Base-by-base conservation (phyloP, 2,329 filamentous ascomycete species). In the Fusarium staphyleae region DNA sequence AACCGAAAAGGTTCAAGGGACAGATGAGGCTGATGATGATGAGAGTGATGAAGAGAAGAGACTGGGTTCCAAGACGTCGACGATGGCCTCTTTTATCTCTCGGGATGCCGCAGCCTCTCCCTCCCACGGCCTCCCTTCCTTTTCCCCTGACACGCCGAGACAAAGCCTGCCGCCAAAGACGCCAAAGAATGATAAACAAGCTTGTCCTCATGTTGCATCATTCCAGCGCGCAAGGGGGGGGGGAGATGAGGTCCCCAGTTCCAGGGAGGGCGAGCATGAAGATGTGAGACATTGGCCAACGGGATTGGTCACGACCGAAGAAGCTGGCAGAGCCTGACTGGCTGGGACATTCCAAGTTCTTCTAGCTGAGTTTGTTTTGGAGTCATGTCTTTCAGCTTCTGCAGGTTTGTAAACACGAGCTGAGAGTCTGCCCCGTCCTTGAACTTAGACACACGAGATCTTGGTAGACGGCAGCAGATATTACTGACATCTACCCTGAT, bases 1-100 rank as follows among this genome's bases (percentile, higher is more conserved):
- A 57, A 57, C 52, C 48, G 44, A 49, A 35, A 26, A 37, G 42
- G 39, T 26, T 52, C 47, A 50, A 55, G 35, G 14, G 52, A 43
- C 34, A 40, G 35, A 48, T 26, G 53, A 39, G 29, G 47, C 51
- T 37, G 55, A 43, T 62, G 22, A 28, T 24, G 39, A 37, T 46
- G 44, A 28, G 33, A 39, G 46, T 52, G 37, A 28, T 48, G 32
- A 32, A 15, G 26, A 30, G 48, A 36, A 29, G 16, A 41, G 11
- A 32, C 3, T n/a, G n/a, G 1, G n/a, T 15, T 12, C 29, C 9
- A 11, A 39, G 43, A 4, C 14, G 52, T 46, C 46, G 51, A 47
- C 30, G 14, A 49, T 28, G 60, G 42, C 54, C 41, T 60, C 62
- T 66, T 66, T 63, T 66, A 66, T 64, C 46, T 45, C 22, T 29